A percentile compares a stretch with the other conserved stretches of the same genome.
These are phyloP conservation scores for Gigaspora rosea DNA, from an alignment of 192 early-diverging fungal genomes.

Conservation along the genomic window DNA sequence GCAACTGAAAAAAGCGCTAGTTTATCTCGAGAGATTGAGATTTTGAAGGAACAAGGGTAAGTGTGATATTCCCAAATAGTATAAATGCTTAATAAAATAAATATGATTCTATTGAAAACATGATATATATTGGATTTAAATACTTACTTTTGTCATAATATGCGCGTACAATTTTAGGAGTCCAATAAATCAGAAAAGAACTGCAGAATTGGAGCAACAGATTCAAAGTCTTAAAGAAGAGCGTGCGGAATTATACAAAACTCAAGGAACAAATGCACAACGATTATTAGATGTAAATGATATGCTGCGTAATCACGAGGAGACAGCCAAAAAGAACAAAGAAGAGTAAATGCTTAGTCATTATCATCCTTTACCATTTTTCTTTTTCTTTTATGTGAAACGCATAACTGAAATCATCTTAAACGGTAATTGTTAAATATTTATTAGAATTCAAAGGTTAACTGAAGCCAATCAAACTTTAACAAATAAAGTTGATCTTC, in stretches of 20 bases:
- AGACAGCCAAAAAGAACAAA: slow-evolving; percentile 52
- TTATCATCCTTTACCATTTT: neutral
- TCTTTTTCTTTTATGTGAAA: neutral
- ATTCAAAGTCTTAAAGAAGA: slow-evolving; percentile 81
- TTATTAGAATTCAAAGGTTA: slow-evolving; percentile 43
- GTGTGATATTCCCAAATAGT: neutral
- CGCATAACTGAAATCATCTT: neutral
- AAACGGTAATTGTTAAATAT: neutral
- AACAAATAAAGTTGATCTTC: slow-evolving; percentile 39
- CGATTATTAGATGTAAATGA: slow-evolving; percentile 85
- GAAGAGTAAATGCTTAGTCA: slow-evolving; percentile 63
- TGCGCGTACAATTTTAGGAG: slow-evolving; percentile 36
- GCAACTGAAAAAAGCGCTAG: slow-evolving; percentile 41
- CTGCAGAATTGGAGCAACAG: slow-evolving; percentile 74
- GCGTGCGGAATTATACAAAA: slow-evolving; percentile 84
- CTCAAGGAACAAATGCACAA: slow-evolving; percentile 91
- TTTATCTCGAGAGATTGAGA: slow-evolving; percentile 41
- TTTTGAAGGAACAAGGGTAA: slow-evolving; percentile 49
- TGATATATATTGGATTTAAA: neutral
- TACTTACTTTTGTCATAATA: neutral
- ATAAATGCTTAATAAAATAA: slow-evolving; percentile 12
- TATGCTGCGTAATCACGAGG: slow-evolving; percentile 61
- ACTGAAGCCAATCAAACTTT: slow-evolving; percentile 37
- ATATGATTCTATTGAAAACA: neutral
- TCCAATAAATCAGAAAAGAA: slow-evolving; percentile 62